Evolutionary conservation across 2,329 filamentous ascomycete species (phyloP).

Genomic region (Elsinoe arachidis): DNA sequence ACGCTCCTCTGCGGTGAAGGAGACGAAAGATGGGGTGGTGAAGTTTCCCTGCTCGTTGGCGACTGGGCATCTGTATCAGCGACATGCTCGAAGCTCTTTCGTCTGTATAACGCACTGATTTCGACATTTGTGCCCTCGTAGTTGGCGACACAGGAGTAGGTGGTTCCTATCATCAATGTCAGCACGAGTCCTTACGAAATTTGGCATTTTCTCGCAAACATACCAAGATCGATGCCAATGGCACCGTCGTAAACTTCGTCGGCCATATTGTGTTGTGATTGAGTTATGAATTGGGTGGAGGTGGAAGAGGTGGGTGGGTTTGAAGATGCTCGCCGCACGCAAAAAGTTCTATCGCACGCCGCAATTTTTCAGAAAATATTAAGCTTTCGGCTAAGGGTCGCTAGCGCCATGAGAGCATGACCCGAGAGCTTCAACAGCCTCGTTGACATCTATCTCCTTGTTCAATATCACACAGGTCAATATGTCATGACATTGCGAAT

Average conservation of each 20-base stretch:
- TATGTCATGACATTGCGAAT: neutral
- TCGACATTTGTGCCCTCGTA: conserved; percentile 99
- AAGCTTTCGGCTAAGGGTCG: conserved; percentile 4
- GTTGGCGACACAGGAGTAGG: conserved; percentile 98
- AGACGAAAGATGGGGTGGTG: conserved; percentile 98
- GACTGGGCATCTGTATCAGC: conserved; percentile 41
- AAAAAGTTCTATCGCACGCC: conserved; percentile 4
- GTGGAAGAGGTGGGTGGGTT: neutral
- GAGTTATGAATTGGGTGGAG: neutral
- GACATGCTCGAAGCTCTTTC: conserved; percentile 7
- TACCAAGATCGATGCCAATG: conserved; percentile 99
- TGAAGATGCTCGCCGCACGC: neutral
- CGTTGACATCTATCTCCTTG: neutral
- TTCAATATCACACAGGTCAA: neutral
- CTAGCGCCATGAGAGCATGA: neutral
- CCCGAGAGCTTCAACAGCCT: neutral
- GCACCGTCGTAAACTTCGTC: conserved; percentile 99
- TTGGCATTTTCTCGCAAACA: conserved; percentile 30
- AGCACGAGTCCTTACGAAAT: conserved; percentile 18
- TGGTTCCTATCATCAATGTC: conserved; percentile 62
- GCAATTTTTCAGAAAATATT: conserved; percentile 4
- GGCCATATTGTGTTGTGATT: conserved; percentile 55
- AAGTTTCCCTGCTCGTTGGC: conserved; percentile 99
- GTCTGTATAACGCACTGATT: conserved; percentile 60
- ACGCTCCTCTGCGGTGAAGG: conserved; percentile 97